Evolutionary conservation across 2,329 filamentous ascomycete genomes (phyloP), one percentile per base, ranked within the genome.

Genomic region (Pezicula radicicola): DNA sequence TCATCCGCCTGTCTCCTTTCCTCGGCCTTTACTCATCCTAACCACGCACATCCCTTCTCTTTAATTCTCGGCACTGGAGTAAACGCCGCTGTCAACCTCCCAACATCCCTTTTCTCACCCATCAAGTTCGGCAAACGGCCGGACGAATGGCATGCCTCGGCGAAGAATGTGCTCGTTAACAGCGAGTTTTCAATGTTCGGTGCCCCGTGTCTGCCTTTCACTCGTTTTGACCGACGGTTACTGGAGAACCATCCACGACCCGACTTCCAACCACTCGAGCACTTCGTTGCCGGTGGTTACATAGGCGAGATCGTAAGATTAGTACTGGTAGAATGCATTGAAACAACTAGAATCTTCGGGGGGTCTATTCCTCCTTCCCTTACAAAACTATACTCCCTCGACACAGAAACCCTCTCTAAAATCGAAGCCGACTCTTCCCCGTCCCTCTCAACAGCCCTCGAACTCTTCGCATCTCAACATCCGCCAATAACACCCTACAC

Each of bases 171-270:
- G 51, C 80, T 87, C 54, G 77, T 87, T 59, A 87, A 87, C 65
- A 86, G 83, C 1, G 84, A 87, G 65, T 67, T 87, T 33, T 79
- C 83, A 59, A 87, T 87, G 83, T 86, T 85, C 62, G 84, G 84
- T 13, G 70, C 75, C 47, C 77, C 71, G 51, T 75, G 84, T 46
- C 68, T 87, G 25, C 82, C 83, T 6, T 59, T 80, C 50, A 87
- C 83, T 3, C 75, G 74, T 57, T 88, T 84, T 83, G 84, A 88
- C 56, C 64, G 68, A 16, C 63, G 70, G 5, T 68, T 88, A 13
- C 77, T 78, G 43, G 71, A 71, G 2, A 71, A 66, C 0, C 84
- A 84, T 55, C 72, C 77, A 12, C 70, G 73, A 48, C 83, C 83
- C 0, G 75, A 80, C 21, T 85, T 85, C 55, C 83, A 86, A 58